Evolutionary conservation across 169 alveolate species (phyloP), one percentile per base, ranked within the genome.

Genomic region (Plasmodium vivax): DNA sequence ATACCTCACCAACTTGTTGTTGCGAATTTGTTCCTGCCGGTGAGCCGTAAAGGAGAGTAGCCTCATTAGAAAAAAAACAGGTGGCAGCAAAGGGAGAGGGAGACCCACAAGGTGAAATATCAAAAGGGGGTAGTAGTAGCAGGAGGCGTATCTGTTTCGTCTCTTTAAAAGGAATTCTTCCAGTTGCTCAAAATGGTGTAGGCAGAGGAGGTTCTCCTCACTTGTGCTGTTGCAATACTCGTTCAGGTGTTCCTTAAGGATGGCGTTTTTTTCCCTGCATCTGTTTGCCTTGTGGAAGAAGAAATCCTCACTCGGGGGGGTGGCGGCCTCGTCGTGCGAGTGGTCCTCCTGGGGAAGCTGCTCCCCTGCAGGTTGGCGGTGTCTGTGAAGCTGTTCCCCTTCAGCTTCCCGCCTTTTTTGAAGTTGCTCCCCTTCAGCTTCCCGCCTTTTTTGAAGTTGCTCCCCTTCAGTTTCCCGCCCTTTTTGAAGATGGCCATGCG

Each of bases 1-100:
- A 79, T 79, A 88, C 82, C 79, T 88, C 32, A 88, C 62, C 30
- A 88, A 32, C 71, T 88, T 88, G 23, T 80, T 88, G 45, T 88
- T 88, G 58, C 51, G 32, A 5, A 30, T 51, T 79, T 88, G 94
- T 80, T 88, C 94, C 62, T 88, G 79, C 47, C 79, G 79, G 47
- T 88, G 94, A 23, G 94, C 83, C 9, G 83, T 88, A 34, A 88
- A 79, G 72, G 90, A 79, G 30, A 56, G 73, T 16, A 88, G 19
- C 10, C 94, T 79, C 82, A 85, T 12, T 34, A 88, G 23, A 14
- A 88, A 88, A 41, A 79, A 88, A 1, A 88, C 34, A 2, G 88
- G 6, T 16, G 94, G 83, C 36, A 58, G 82, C 3, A 56, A 72
- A 1, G 79, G 77, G 23, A 56, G 9, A 5, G 94, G 56, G 8